A percentile compares a stretch with the other conserved stretches of the same genome.
Conservation (phyloP, 2,329 filamentous ascomycete species). For the Fusarium devonianum region DNA sequence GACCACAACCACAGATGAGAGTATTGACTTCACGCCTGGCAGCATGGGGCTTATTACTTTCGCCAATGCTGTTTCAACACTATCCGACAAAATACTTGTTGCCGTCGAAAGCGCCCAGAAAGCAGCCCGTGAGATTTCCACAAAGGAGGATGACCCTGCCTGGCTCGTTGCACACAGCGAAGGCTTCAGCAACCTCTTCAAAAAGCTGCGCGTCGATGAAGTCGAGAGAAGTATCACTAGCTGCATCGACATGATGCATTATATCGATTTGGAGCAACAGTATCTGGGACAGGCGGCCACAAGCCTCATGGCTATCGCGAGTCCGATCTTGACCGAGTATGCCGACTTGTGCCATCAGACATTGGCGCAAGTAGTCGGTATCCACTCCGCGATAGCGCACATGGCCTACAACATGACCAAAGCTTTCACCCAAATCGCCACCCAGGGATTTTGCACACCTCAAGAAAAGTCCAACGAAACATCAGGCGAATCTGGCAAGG, state of each 20-base stretch:
- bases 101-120: constrained; percentile 77
- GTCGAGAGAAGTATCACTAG: constrained; percentile 55
- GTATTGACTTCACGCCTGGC: constrained; percentile 10
- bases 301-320: constrained; percentile 44
- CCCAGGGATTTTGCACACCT: constrained; percentile 90
- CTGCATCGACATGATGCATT: constrained; percentile 49
- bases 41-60: constrained; percentile 53
- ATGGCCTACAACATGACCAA: constrained; percentile 79
- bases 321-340: constrained; percentile 81
- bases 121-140: constrained; percentile 52
- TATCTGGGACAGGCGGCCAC: constrained; percentile 42
- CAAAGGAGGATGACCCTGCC: constrained; percentile 46
- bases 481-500: constrained; percentile 74
- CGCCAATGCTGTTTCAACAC: constrained; percentile 64
- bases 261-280: constrained; percentile 42
- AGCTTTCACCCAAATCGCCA: constrained; percentile 78
- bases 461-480: constrained; percentile 79
- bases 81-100: constrained; percentile 80
- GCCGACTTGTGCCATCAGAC: constrained; percentile 65
- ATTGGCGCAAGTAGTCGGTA: constrained; percentile 63
- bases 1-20: constrained; percentile 52
- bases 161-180: constrained; percentile 56
- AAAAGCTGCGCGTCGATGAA: constrained; percentile 64
- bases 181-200: constrained; percentile 60
- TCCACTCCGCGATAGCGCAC: constrained; percentile 76